These are phyloP conservation scores for Carex myosuroides DNA, from an alignment of 176 grass and related monocot species.

Conservation along the genomic window DNA sequence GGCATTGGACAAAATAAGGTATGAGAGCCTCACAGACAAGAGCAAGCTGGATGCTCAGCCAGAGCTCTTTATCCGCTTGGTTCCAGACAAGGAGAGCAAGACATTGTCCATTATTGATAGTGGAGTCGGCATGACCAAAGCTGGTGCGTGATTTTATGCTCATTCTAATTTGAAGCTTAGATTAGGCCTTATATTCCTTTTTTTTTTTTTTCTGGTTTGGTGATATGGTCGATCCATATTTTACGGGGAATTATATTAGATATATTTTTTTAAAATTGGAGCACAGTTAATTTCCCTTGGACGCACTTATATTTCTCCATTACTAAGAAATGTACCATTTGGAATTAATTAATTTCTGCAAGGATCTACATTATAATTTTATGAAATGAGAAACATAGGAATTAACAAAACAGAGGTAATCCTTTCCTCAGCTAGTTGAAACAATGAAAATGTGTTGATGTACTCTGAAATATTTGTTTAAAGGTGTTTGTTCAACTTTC, in stretches of 20 bases:
- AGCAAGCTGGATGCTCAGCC: conserved; percentile 34
- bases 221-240: background rate
- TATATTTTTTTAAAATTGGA: background rate
- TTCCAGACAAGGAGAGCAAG: conserved; percentile 30
- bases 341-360: background rate
- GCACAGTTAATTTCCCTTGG: background rate
- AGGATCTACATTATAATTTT: background rate
- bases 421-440: background rate
- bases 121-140: conserved; percentile 30
- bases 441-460: background rate
- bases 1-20: conserved; percentile 37
- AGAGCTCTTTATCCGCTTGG: conserved; percentile 37
- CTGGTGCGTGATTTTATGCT: background rate
- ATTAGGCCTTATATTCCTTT: background rate
- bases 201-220: background rate
- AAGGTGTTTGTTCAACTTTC: background rate
- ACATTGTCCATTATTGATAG: conserved; percentile 32
- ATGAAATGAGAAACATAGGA: background rate
- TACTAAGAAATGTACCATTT: background rate
- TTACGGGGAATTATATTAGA: background rate
- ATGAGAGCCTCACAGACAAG: conserved; percentile 38
- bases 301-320: background rate
- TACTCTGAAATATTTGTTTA: background rate
- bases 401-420: background rate
- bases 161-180: background rate